Base-by-base conservation (phyloP, 805 yeast genomes). In the Candida tibetensis region DNA sequence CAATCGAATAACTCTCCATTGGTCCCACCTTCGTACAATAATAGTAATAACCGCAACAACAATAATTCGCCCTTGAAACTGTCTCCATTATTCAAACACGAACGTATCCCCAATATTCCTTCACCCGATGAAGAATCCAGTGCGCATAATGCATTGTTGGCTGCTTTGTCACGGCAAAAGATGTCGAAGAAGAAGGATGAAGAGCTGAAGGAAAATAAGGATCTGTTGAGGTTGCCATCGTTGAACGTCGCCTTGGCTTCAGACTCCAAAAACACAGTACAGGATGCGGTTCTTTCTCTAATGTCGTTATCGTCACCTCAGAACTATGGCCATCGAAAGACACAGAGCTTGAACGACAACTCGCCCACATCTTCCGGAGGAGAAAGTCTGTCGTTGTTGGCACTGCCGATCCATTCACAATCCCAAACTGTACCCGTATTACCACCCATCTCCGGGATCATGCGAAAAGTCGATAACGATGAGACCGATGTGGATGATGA, bases 231-330 rank as follows among this genome's bases (percentile, higher is more conserved):
- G n/a, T 44, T 60, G 13, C 68, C 67, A 5, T 63, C 67, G 7
- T 43, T 61, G 13, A 61, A 58, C 32, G 47, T 60, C 5, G 58
- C 62, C 2, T 40, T 57, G 28, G 36, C 26, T 15, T 22, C 33
- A 8, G 19, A 26, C n/a, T 22, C 16, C 12, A 23, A 17, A 15
- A 12, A 14, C 14, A 54, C 59, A 33, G 82, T 77, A 44, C 76
- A 76, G 48, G 81, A 76, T 34, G 82, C 82, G 5, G 71, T 77
- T 8, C 59, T 71, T 51, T 74, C 81, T 16, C 60, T 77, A 36
- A 77, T 77, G 70, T 72, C 79, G 27, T 60, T 77, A 28, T 68
- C 81, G 5, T 73, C 80, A 1, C 81, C 82, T 2, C 71, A 64
- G 46, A 62, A 60, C 33, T 57, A 56, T 31, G 19, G 41, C 5